These are phyloP conservation scores for Amborella trichopoda DNA, from an alignment of 164 flowering plant genomes.

Conservation along the genomic window DNA sequence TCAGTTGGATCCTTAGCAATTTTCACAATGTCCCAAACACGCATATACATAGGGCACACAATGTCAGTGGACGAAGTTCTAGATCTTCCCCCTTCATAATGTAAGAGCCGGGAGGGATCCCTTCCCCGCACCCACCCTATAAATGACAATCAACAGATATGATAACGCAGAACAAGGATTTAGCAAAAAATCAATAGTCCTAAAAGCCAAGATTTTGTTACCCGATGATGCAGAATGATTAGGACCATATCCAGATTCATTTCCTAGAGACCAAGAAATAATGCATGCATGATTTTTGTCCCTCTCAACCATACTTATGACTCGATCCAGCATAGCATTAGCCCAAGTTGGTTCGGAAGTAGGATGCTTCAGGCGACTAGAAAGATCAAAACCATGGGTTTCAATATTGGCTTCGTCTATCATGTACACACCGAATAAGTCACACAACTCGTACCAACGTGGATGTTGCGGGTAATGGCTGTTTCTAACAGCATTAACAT, in stretches of 20 bases:
- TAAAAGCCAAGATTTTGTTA: conserved; percentile 8
- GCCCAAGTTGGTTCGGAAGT: conserved; percentile 77
- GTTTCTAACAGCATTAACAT: conserved; percentile 95
- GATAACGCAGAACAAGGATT: not conserved
- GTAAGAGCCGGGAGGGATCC: conserved; percentile 77
- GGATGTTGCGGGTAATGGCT: conserved; percentile 99
- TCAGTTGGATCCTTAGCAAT: conserved; percentile 85
- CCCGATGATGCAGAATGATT: conserved; percentile 90
- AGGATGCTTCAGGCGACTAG: conserved; percentile 59
- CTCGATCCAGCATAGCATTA: conserved; percentile 81
- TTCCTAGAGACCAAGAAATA: conserved; percentile 88
- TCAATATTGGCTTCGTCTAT: conserved; percentile 98
- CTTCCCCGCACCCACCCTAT: conserved; percentile 83
- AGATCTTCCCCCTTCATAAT: conserved; percentile 97
- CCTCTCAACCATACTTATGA: conserved; percentile 95
- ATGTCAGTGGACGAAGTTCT: conserved; percentile 91
- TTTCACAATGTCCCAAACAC: conserved; percentile 81
- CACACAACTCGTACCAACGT: conserved; percentile 94
- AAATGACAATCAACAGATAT: conserved; percentile 1
- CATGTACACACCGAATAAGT: conserved; percentile 94
- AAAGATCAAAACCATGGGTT: conserved; percentile 81
- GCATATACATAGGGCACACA: conserved; percentile 98
- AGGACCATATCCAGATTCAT: conserved; percentile 91
- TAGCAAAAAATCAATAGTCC: not conserved
- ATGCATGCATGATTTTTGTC: conserved; percentile 97